phyloP scores from a whole-genome alignment of 495 filamentous ascomycete genomes.

The Xylaria grammica region DNA sequence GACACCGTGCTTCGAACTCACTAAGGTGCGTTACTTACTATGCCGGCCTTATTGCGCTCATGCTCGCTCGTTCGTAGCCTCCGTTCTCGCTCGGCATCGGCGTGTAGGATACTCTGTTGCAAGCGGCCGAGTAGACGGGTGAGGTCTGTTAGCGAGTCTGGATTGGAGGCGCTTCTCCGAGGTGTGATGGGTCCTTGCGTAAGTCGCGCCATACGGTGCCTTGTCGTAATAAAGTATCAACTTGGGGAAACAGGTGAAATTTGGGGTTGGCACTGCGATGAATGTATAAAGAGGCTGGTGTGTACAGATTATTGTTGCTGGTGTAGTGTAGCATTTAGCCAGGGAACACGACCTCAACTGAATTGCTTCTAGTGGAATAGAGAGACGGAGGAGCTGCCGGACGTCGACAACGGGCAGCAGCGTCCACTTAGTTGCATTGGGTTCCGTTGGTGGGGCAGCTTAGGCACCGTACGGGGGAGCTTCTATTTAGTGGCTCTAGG shows the following conservation, averaged over 20 bases:
- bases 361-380: neutral
- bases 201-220: conserved; percentile 33
- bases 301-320: neutral
- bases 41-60: conserved; percentile 70
- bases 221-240: neutral
- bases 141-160: conserved; percentile 58
- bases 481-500: neutral
- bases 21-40: conserved; percentile 53
- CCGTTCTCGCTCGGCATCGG: conserved; percentile 62
- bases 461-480: no score
- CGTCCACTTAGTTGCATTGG: conserved; percentile 6
- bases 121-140: conserved; percentile 75
- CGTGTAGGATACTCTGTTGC: conserved; percentile 72
- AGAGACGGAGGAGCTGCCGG: no score
- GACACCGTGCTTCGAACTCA: neutral
- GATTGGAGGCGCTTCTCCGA: conserved; percentile 28
- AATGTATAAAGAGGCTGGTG: neutral
- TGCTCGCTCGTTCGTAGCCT: conserved; percentile 66
- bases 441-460: conserved; percentile 4
- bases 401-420: neutral
- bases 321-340: neutral
- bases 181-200: conserved; percentile 35
- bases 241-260: no score
- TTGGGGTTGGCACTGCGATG: no score
- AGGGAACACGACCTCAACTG: neutral